Evolutionary conservation across 371 early-diverging fungal genomes (phyloP), one percentile per base, ranked within the genome.

Genomic region (Dipsacomyces acuminosporus): DNA sequence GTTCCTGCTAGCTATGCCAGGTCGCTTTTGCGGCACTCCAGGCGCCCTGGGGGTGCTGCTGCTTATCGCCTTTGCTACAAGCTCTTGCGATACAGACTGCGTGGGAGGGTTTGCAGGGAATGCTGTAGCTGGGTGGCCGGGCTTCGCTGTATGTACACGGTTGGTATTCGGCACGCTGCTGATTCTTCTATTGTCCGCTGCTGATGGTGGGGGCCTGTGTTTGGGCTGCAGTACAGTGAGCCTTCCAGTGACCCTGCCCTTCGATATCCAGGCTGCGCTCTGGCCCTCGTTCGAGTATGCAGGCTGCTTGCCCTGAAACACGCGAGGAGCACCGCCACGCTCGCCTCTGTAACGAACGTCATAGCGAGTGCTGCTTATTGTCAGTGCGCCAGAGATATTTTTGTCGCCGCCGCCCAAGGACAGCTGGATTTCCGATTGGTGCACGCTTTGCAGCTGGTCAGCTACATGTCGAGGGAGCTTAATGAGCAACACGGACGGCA

Each of bases 281-380:
- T 48, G 50, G 11, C 40, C 48, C 48, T 40, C 38, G 17, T 18
- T 50, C 1, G 51, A 42, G 1, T 56, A 33, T 20, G 40, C 23
- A 3, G 59, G 45, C n/a, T 45, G n/a, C 25, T 26, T 38, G 33
- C 70, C 64, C 43, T 69, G 64, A 25, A 63, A 63, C 19, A 69
- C 23, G 33, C 64, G 46, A 9, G 70, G 52, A n/a, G 59, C 54
- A 20, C 56, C 43, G 41, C 55, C 48, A 26, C 70, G 54, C 21
- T 69, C 70, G 11, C 45, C 34, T 13, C 64, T 51, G 41, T 51
- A 69, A 24, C 70, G 70, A 19, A 69, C 64, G 41, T 63, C 70
- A 45, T 58, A 48, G 9, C 48, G 51, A n/a, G 35, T 23, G 15
- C 19, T 20, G 19, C 64, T 64, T 7, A 64, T 42, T 13, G 18